Base-by-base conservation (phyloP, 495 filamentous ascomycete genomes). In the Penicillium cataractarum region DNA sequence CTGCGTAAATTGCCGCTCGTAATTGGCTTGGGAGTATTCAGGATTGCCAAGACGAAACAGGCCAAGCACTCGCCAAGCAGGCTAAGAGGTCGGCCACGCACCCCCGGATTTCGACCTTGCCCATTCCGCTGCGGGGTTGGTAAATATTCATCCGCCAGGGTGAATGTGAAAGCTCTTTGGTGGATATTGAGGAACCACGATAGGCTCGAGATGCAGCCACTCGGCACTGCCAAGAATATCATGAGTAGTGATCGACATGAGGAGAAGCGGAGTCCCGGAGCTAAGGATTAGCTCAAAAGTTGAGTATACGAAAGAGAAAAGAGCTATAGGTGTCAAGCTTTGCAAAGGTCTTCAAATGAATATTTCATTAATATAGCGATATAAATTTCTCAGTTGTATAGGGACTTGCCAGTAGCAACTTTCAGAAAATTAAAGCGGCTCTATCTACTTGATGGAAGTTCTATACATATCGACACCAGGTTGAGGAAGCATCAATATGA, bases 31-130 rank as follows among this genome's bases (percentile, higher is more conserved):
- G 35, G 8, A 27, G 6, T 39, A 7, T 32, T 50, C 40, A 50
- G 0, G 3, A 3, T 37, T 19, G 29, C 19, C 21, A 6, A 24
- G 56, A 37, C 26, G 17, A 40, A 19, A 13, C 13, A 21, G 21
- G 46, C 33, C 57, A 59, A 59, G 57, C 46, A 52, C 31, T 52
- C 33, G 46, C 57, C 22, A 24, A 52, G 22, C 19, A 40, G 21
- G 22, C 57, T 13, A 42, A 51, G 17, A 33, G 21, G n/a, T 13
- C 17, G 46, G 57, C 46, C 46, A 40, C 33, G 21, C 21, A 60
- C 22, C 26, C 57, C 19, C 32, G 10, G 32, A 37, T 12, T 31
- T 24, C 40, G 31, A 40, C 21, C 15, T 6, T 50, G 32, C 31
- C 57, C 15, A n/a, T 39, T 59, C 13, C 42, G 46, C 29, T 31